phyloP scores from a whole-genome alignment of 352 stramenopile species.

The Phytophthora uliginosa region DNA sequence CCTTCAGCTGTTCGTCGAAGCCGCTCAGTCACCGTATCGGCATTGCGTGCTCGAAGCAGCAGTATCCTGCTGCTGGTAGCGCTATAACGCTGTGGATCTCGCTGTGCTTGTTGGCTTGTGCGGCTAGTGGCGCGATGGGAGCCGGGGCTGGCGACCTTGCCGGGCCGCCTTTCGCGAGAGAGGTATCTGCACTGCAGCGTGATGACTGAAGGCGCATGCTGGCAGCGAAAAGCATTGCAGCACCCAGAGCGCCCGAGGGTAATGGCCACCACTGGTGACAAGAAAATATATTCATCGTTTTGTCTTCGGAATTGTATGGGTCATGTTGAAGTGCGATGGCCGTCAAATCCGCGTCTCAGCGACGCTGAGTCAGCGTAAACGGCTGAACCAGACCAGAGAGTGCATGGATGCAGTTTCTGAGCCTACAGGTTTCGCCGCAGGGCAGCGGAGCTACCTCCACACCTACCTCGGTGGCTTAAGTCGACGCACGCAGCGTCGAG shows the following conservation, averaged over 20 bases:
- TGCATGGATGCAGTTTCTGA: slow-evolving; percentile 10
- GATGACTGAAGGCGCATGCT: not conserved
- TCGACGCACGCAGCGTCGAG: too few relatives aligned
- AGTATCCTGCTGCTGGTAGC: not conserved
- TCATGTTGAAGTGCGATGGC: slow-evolving; percentile 22
- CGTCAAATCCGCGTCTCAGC: slow-evolving; percentile 2
- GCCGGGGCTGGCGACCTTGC: not conserved
- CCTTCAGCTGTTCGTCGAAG: not conserved
- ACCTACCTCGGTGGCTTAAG: too few relatives aligned
- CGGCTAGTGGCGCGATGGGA: not conserved
- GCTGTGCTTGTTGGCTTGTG: not conserved
- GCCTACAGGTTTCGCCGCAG: not conserved
- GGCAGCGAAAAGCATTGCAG: too few relatives aligned
- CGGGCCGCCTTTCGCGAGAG: not conserved
- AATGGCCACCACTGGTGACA: too few relatives aligned
- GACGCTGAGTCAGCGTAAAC: not conserved
- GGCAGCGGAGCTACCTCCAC: not conserved
- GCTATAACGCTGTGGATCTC: too few relatives aligned
- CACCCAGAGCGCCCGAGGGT: too few relatives aligned
- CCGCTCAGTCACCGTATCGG: not conserved
- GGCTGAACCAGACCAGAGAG: too few relatives aligned
- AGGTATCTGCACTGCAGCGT: not conserved
- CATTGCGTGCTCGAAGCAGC: not conserved
- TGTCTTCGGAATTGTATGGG: slow-evolving; percentile 15
- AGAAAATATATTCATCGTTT: too few relatives aligned